These are phyloP conservation scores for Teratosphaeria pseudoeucalypti DNA, from an alignment of 2,329 filamentous ascomycete species.

Conservation along the genomic window DNA sequence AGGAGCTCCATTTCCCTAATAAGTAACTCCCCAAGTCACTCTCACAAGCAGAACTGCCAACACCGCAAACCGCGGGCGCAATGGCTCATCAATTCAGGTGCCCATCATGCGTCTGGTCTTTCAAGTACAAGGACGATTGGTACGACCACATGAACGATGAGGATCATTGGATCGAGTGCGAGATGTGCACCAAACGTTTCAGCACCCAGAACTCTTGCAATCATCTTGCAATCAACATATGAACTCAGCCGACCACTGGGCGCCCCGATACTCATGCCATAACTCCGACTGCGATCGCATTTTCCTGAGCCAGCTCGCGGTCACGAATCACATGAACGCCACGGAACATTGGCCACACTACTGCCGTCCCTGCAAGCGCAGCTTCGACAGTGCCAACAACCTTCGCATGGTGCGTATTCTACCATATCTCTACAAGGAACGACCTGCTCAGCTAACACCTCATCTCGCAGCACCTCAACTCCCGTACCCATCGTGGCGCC, in stretches of 20 bases:
- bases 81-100: slow-evolving; percentile 4
- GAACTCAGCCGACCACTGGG: slow-evolving; percentile 22
- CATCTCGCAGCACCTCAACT: slow-evolving; percentile 45
- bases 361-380: slow-evolving; percentile 21
- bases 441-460: neutral
- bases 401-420: slow-evolving; percentile 4
- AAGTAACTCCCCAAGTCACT: neutral
- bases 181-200: slow-evolving; percentile 22
- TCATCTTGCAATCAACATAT: slow-evolving; percentile 25
- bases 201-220: slow-evolving; percentile 12
- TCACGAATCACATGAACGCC: slow-evolving; percentile 20
- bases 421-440: neutral
- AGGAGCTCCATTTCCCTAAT: neutral
- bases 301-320: slow-evolving; percentile 11
- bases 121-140: slow-evolving; percentile 5
- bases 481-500: slow-evolving; percentile 37
- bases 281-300: slow-evolving; percentile 12
- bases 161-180: slow-evolving; percentile 16
- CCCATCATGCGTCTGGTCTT: slow-evolving; percentile 9
- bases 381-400: slow-evolving; percentile 25
- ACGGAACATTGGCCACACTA: slow-evolving; percentile 22
- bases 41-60: neutral
- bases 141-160: slow-evolving; percentile 10
- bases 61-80: neutral
- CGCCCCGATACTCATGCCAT: slow-evolving; percentile 16